Base-by-base conservation (phyloP, 257 asterid species). In the Solanum gracilifrons region DNA sequence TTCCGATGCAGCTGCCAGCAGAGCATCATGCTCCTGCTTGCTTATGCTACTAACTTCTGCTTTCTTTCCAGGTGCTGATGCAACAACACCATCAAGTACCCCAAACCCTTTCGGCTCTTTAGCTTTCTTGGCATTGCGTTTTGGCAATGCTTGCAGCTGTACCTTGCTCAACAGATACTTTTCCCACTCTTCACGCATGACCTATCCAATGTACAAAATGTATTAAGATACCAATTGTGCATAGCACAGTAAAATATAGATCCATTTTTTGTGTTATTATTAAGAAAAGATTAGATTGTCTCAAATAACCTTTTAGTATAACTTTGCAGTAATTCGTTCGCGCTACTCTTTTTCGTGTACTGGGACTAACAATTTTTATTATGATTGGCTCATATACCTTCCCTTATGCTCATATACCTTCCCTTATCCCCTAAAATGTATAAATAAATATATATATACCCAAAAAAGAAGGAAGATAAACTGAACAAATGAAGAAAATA, bases 81-180 rank as follows among this genome's bases (percentile, higher is more conserved):
- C 95, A 87, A 89, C 86, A 51, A 92, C 92, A 86, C 99, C 99
- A 89, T 95, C 92, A 74, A 95, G 98, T 88, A 97, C 90, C 85
- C 99, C 99, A 87, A 95, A 92, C 85, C 99, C 99, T 91, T 95
- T 97, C 74, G 95, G 91, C 86, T 92, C 92, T 91, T 95, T 95
- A 36, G 93, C 89, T 88, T 97, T 97, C 98, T 95, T 95, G 90
- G 94, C 94, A 85, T 82, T 90, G 84, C 33, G 87, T 89, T 97
- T 97, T 89, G 99, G 99, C 89, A 97, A 91, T 85, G 98, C 93
- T 84, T 94, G 95, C 92, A 97, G 90, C 93, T 97, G 96, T 87
- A 97, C 97, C 93, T 97, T 97, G 92, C 99, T 95, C 71, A 93
- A 93, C 93, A 97, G 91, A 92, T 95, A 97, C 75, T 95, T 95